phyloP scores from a whole-genome alignment of 768 basidiomycete genomes.

The Mycena galericulata region DNA sequence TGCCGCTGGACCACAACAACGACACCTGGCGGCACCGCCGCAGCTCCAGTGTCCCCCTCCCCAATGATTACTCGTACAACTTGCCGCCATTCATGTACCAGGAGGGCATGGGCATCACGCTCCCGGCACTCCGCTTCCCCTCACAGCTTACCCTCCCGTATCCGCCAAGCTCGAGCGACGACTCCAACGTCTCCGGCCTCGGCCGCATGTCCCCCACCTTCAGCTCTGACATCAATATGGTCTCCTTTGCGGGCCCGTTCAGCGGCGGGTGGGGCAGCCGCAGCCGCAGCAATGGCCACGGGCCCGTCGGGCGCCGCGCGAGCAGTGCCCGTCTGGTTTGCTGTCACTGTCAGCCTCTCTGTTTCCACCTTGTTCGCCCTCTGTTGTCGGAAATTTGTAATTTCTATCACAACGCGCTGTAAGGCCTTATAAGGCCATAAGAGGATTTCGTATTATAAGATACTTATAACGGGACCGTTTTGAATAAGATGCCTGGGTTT shows the following conservation, averaged over 20 bases:
- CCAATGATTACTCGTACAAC: constrained; percentile 48
- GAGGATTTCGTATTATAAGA: no score
- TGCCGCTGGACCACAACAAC: constrained; percentile 18
- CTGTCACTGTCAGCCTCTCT: no score
- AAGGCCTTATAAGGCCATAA: no score
- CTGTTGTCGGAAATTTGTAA: no score
- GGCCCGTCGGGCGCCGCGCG: constrained; percentile 34
- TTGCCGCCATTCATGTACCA: constrained; percentile 36
- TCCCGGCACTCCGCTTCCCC: constrained; percentile 50
- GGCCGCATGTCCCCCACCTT: constrained; percentile 29
- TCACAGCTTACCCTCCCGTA: constrained; percentile 58
- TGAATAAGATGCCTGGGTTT: no score
- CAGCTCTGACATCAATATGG: constrained; percentile 4
- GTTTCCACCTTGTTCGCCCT: no score
- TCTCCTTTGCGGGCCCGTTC: constrained; percentile 28
- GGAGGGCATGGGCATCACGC: constrained; percentile 34
- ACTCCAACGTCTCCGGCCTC: constrained; percentile 50
- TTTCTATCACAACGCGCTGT: no score
- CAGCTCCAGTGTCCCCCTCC: constrained; percentile 73
- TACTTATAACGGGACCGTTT: no score
- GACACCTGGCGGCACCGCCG: constrained; percentile 59
- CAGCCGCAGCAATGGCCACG: constrained; percentile 23
- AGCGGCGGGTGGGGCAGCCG: constrained; percentile 22
- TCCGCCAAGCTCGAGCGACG: constrained; percentile 43
- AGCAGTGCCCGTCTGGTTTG: no score